A percentile compares a stretch with the other conserved stretches of the same genome.
Evolutionary conservation across 23 red algal species (phyloP).

Genomic region (Gracilariopsis chorda): DNA sequence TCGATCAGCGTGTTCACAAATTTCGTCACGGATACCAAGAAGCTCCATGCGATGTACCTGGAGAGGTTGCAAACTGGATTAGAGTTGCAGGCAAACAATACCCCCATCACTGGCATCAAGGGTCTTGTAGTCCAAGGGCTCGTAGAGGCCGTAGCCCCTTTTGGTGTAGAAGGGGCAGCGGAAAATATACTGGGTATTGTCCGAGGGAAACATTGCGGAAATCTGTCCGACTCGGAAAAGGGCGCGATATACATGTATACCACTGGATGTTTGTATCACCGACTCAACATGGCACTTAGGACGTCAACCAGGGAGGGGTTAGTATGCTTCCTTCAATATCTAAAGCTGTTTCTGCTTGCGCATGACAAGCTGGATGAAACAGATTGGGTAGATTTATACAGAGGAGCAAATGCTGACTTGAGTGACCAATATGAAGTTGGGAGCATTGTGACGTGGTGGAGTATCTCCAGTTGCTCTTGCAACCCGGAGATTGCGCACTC

Average conservation of each 20-base stretch:
- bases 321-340: neutral
- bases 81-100: neutral
- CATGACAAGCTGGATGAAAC: neutral
- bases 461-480: conserved; percentile 8
- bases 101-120: neutral
- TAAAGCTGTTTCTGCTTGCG: neutral
- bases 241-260: neutral
- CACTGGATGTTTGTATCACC: neutral
- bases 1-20: neutral
- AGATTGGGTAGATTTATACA: neutral
- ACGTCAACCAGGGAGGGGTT: neutral
- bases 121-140: neutral
- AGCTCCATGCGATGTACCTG: conserved; percentile 11
- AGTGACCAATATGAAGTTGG: neutral
- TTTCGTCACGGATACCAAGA: neutral
- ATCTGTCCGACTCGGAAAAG: neutral
- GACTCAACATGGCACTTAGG: conserved; percentile 7
- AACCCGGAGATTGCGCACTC: neutral
- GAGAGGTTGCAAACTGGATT: conserved; percentile 9
- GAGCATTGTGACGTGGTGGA: conserved; percentile 16
- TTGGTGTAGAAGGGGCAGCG: neutral
- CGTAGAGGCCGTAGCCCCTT: neutral
- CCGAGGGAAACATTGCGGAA: neutral
- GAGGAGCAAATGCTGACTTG: neutral
- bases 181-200: neutral